A percentile compares a stretch with the other conserved stretches of the same genome.
These are phyloP conservation scores for Dipodascopsis uninucleata DNA, from an alignment of 805 yeast genomes.

Conservation along the genomic window DNA sequence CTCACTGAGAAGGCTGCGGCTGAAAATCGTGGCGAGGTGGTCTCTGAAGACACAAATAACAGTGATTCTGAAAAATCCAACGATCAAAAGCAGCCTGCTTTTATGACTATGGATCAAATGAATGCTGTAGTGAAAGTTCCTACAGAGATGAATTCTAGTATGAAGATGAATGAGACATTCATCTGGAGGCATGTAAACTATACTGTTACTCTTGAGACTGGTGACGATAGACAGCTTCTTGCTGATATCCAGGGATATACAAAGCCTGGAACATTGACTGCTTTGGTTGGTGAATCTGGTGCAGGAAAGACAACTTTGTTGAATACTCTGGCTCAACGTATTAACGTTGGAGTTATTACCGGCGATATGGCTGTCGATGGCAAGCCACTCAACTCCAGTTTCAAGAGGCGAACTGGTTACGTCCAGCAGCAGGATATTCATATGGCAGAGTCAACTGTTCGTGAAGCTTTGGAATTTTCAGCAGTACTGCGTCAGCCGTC, in stretches of 20 bases:
- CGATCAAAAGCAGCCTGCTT: too few relatives aligned
- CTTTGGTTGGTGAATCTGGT: conserved; percentile 83
- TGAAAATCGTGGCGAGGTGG: conserved; percentile 27
- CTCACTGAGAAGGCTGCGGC: conserved; percentile 36
- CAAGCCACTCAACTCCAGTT: conserved; percentile 56
- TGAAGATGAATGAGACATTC: conserved; percentile 38
- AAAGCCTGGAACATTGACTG: conserved; percentile 76
- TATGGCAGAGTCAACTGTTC: conserved; percentile 62
- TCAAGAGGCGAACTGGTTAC: conserved; percentile 75
- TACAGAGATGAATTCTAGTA: conserved; percentile 9
- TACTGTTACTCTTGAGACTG: conserved; percentile 45
- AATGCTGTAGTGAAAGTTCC: conserved; percentile 18
- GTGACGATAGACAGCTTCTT: conserved; percentile 40
- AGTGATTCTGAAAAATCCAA: conserved; percentile 42
- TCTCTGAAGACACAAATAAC: conserved; percentile 21
- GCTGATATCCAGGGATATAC: conserved; percentile 65
- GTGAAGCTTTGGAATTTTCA: conserved; percentile 69
- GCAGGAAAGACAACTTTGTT: conserved; percentile 80
- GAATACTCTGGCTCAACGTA: conserved; percentile 68
- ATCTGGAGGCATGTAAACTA: conserved; percentile 63
- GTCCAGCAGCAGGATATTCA: conserved; percentile 81
- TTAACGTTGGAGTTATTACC: conserved; percentile 64
- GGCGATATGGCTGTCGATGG: conserved; percentile 75
- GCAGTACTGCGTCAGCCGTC: conserved; percentile 69
- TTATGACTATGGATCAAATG: too few relatives aligned